Conservation (phyloP, 371 early-diverging fungal genomes). For the Actinomortierella ambigua region DNA sequence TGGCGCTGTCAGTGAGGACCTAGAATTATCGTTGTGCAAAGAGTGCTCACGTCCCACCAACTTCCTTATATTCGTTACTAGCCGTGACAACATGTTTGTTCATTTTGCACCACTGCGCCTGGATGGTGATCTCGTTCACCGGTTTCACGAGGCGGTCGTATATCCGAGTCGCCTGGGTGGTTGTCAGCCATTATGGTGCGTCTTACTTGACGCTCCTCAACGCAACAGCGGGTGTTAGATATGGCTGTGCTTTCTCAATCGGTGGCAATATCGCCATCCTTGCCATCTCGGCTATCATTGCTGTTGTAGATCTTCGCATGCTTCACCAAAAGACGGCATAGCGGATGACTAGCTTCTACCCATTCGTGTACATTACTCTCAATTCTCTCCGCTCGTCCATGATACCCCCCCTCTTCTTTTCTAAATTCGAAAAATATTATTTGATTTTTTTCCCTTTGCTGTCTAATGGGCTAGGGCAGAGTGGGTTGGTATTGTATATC, state of each 20-base stretch:
- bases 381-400: not conserved
- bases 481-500: no score
- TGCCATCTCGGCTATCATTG: constrained; percentile 45
- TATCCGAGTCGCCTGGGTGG: constrained; percentile 54
- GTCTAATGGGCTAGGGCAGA: no score
- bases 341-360: not conserved
- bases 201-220: constrained; percentile 65
- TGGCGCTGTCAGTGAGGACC: no score
- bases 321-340: constrained; percentile 24
- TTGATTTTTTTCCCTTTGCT: no score
- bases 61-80: constrained; percentile 21
- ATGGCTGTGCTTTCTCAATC: constrained; percentile 60
- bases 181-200: constrained; percentile 64
- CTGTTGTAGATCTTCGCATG: constrained; percentile 27
- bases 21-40: no score
- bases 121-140: constrained; percentile 78
- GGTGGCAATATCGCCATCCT: constrained; percentile 52
- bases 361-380: not conserved
- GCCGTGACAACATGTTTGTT: constrained; percentile 74
- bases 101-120: constrained; percentile 69
- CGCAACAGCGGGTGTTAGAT: constrained; percentile 42
- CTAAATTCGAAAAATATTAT: not conserved
- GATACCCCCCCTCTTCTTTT: not conserved
- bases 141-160: constrained; percentile 52
- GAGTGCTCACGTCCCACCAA: no score